Base-by-base conservation (phyloP, 495 filamentous ascomycete species). In the Aspergillus cavernicola region DNA sequence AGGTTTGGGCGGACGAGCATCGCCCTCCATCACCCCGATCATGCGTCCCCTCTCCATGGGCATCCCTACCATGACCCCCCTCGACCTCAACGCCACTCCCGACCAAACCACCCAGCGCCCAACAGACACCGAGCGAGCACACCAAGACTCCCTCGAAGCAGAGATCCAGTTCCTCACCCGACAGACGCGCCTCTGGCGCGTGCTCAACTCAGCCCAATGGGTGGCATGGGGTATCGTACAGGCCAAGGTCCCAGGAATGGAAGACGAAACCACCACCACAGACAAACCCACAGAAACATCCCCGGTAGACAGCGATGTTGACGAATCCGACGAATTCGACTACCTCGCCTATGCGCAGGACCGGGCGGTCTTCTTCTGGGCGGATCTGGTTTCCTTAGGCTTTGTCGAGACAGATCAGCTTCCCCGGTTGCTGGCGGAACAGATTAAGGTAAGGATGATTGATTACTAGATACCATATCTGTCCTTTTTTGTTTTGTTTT, bases 211-310 rank as follows among this genome's bases (percentile, higher is more conserved):
- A 16, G 92, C 89, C 2, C 85, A 90, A 65, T 99, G 95, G 95
- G 83, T 91, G 22, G 88, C 89, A 1, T 99, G 95, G 93, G 93
- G 93, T 23, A 88, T 97, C 40, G 85, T 97, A 45, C 95, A 97
- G 72, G 92, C 93, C 22, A 92, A 92, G 64, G 76, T 90, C 6
- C 80, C 87, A 0, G 90, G 82, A 4, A 71, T 83, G 70, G 72
- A 71, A 39, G 70, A 73, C 41, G 24, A 28, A 69, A 74, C 56
- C 66, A 59, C 1, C 63, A 68, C 44, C 61, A 59, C 6, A 60
- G 49, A n/a, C n/a, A n/a, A n/a, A n/a, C 50, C 37, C 12, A 52
- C 26, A 52, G 37, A 33, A 16, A 52, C 47, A 31, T 11, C 38
- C 5, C 36, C 37, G 24, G 62, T 53, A 58, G 70, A 65, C 20